Evolutionary conservation across 1,284 basidiomycete species (phyloP).

Genomic region (Volvariella volvacea): DNA sequence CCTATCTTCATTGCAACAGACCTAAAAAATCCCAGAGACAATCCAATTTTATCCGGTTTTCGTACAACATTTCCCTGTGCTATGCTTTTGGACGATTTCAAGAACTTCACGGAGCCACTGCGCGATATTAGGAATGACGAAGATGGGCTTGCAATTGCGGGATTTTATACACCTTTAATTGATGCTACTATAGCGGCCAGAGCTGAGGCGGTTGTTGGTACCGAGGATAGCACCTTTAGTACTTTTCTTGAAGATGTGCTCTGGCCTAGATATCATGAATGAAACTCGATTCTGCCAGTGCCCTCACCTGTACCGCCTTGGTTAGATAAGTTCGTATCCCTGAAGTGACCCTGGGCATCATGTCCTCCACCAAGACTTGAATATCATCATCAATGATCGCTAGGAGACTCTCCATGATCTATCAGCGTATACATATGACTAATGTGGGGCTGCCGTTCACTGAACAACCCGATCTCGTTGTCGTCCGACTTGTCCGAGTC

Average conservation of each 20-base stretch:
- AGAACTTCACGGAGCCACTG: slow-evolving; percentile 27
- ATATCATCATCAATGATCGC: no score
- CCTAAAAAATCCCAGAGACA: slow-evolving; percentile 33
- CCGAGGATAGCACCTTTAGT: slow-evolving; percentile 69
- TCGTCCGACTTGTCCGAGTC: no score
- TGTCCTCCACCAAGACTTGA: no score
- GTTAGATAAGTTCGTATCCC: no score
- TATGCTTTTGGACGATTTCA: slow-evolving; percentile 60
- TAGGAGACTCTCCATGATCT: no score
- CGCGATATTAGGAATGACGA: slow-evolving; percentile 37
- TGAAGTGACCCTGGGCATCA: no score
- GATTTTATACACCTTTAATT: slow-evolving; percentile 54
- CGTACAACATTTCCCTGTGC: slow-evolving; percentile 60
- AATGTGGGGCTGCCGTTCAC: no score
- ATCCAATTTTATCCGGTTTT: slow-evolving; percentile 45
- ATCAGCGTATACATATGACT: no score
- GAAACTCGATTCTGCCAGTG: no score
- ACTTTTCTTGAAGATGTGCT: slow-evolving; percentile 59
- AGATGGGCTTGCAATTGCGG: slow-evolving; percentile 45
- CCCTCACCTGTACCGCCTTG: no score
- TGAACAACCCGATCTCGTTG: no score
- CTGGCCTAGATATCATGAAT: slow-evolving; percentile 49
- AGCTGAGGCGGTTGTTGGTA: slow-evolving; percentile 55
- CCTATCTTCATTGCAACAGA: slow-evolving; percentile 74
- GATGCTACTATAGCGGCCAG: slow-evolving; percentile 63